Percentiles rank a stretch among this genome's conserved stretches.
Conservation (phyloP, 345 rosid species). For the Jatropha curcas region DNA sequence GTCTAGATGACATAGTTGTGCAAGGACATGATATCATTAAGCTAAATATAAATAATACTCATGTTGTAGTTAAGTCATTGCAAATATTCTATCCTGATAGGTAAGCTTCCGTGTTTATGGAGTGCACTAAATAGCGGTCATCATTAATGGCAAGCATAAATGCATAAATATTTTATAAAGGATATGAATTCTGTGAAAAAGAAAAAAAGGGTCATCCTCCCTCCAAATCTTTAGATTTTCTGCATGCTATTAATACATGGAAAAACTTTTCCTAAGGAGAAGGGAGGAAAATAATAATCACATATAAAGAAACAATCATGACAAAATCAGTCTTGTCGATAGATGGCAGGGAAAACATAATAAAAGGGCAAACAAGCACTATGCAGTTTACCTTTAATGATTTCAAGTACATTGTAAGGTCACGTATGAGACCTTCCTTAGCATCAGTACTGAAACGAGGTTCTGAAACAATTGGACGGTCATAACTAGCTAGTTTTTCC, state of each 20-base stretch:
- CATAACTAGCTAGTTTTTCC: conserved; percentile 45
- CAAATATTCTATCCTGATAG: background rate
- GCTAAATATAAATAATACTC: background rate
- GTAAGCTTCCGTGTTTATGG: no score
- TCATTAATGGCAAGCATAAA: background rate
- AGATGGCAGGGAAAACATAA: no score
- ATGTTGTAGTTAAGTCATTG: background rate
- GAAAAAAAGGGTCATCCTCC: background rate
- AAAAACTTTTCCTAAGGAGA: no score
- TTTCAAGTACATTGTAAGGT: conserved; percentile 44
- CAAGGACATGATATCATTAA: background rate
- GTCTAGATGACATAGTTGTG: background rate
- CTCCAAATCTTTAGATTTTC: no score
- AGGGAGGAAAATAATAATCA: no score
- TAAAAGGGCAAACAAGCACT: background rate
- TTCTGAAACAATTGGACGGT: conserved; percentile 45
- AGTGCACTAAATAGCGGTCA: background rate
- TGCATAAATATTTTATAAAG: background rate
- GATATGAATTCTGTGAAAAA: no score
- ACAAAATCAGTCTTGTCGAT: no score
- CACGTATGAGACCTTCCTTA: conserved; percentile 41
- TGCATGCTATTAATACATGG: background rate
- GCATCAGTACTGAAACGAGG: conserved; percentile 36
- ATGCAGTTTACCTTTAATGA: conserved; percentile 35
- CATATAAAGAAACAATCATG: no score